Conservation (phyloP, 129 eudicot species). For the carrot (Daucus carota) region DNA sequence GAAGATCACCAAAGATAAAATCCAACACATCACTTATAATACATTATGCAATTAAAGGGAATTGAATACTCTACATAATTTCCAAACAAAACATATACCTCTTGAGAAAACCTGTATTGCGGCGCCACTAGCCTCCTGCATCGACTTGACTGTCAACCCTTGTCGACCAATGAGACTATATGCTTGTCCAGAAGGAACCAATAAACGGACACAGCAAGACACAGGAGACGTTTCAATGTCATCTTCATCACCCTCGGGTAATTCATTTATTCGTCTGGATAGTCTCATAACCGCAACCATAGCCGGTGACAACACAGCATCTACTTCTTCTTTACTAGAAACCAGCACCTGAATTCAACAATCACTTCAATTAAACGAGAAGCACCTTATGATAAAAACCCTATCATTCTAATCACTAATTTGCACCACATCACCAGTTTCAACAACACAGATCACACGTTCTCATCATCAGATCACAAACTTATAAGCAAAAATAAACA, state of each 20-base stretch:
- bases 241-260: conserved; percentile 41
- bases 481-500: neutral
- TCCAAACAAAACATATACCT: conserved; percentile 27
- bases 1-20: neutral
- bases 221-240: conserved; percentile 22
- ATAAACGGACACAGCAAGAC: conserved; percentile 47
- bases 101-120: conserved; percentile 61
- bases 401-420: no score
- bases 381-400: no score
- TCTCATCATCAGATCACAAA: no score
- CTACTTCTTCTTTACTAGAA: conserved; percentile 88
- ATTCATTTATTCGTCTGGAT: conserved; percentile 58
- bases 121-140: conserved; percentile 73
- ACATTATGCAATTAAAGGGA: no score
- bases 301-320: conserved; percentile 68
- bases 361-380: no score
- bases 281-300: conserved; percentile 82
- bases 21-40: no score
- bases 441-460: no score
- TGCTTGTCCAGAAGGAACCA: conserved; percentile 73
- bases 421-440: no score
- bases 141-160: conserved; percentile 63
- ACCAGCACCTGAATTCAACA: conserved; percentile 45
- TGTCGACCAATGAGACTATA: conserved; percentile 70
- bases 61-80: neutral